Base-by-base conservation (phyloP, 139 green algal species). In the Asterochloris erici region DNA sequence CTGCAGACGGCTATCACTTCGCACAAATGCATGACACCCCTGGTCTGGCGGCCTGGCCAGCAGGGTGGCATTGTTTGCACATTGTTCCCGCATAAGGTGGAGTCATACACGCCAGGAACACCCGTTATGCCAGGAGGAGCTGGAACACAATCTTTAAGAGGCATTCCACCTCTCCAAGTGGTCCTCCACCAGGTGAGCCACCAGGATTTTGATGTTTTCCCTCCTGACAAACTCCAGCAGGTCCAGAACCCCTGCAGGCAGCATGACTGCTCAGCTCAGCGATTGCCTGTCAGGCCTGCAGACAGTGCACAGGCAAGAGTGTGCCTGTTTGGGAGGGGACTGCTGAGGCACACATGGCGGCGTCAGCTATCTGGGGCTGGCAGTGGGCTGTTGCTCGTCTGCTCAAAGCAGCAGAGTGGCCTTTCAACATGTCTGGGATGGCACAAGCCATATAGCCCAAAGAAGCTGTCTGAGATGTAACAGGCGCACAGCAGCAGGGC, bases 141-240 rank as follows among this genome's bases (percentile, higher is more conserved):
- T 27, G 16, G 29, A 29, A 16, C 27, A 29, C 27, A 4, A 77
- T 47, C 69, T 71, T 84, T 9, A 64, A 28, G 26, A 14, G 24
- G 63, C 69, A 64, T 21, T 26, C 21, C 24, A 82, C 47, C 71
- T 61, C 23, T 77, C 78, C 74, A 83, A 38, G 12, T 90, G 82
- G 62, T 86, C 60, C 21, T 82, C 54, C 0, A 94, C 90, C 54
- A 97, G 66, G 85, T 96, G 87, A 11, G 85, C 83, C 14, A 97
- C 83, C n/a, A 95, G 76, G 17, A 83, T 82, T 84, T 94, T 95
- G 70, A 97, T 91, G 87, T 96, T 96, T 78, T 97, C 93, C 63
- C 85, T 87, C 1, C 89, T 82, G 23, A 98, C 92, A 86, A 94
- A 96, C 27, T 97, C 93, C 11, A 96, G 75, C 68, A 96, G 79